Evolutionary conservation across 2,329 filamentous ascomycete species (phyloP).

Genomic region (Pseudocercospora fuligena): DNA sequence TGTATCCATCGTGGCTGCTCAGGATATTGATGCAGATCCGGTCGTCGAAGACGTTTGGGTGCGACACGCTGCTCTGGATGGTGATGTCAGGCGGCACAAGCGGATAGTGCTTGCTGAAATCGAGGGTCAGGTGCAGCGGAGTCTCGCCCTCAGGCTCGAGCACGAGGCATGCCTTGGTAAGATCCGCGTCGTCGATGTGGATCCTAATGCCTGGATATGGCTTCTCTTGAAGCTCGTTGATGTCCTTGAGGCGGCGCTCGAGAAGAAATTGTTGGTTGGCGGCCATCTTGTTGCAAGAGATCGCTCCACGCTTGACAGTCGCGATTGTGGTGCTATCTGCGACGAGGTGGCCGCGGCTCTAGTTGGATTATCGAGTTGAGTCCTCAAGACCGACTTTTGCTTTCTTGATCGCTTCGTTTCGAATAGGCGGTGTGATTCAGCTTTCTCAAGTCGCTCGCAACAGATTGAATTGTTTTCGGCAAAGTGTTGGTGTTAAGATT

Average conservation of each 20-base stretch:
- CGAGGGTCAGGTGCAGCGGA: conserved; percentile 29
- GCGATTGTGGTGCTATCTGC: not conserved
- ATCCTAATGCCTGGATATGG: conserved; percentile 33
- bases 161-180: conserved; percentile 29
- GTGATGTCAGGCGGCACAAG: conserved; percentile 26
- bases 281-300: not conserved
- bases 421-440: not conserved
- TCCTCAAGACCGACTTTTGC: no score
- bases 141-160: conserved; percentile 19
- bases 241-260: conserved; percentile 29
- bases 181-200: conserved; percentile 23
- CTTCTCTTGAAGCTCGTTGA: conserved; percentile 28
- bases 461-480: not conserved
- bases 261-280: conserved; percentile 9
- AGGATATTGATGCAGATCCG: conserved; percentile 33
- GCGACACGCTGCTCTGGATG: conserved; percentile 26
- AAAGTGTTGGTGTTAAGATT: not conserved
- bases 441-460: not conserved
- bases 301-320: not conserved
- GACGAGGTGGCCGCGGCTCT: not conserved
- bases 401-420: not conserved
- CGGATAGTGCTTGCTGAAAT: conserved; percentile 26
- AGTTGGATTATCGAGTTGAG: not conserved
- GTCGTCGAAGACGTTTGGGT: conserved; percentile 33
- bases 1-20: conserved; percentile 25